These are phyloP conservation scores for Fraxinus excelsior DNA, from an alignment of 257 asterid species.

Conservation along the genomic window DNA sequence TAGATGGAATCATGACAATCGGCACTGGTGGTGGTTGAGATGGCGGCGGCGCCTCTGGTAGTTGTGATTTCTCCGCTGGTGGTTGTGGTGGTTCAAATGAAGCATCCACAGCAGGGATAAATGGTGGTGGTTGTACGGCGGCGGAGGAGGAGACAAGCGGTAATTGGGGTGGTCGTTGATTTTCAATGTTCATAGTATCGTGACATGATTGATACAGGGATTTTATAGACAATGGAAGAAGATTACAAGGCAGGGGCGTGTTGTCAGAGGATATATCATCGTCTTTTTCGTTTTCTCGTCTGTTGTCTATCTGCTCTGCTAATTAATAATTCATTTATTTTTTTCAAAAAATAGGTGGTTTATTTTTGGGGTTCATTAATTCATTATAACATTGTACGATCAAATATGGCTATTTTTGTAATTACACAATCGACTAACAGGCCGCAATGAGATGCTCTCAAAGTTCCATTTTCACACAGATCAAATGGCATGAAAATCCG, in stretches of 20 bases:
- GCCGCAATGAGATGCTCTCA: no score
- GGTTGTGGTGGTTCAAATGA: conserved; percentile 20
- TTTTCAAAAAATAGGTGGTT: no score
- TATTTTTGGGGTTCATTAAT: no score
- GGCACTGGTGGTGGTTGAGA: conserved; percentile 22
- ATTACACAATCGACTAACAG: no score
- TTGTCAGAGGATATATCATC: conserved; percentile 3
- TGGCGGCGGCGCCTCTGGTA: conserved; percentile 19
- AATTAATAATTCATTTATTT: no score
- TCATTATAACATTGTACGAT: no score
- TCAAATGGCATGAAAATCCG: no score
- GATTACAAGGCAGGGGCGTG: background rate
- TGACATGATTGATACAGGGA: conserved; percentile 21
- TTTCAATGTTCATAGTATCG: conserved; percentile 25
- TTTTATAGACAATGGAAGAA: conserved; percentile 1
- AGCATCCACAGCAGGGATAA: conserved; percentile 11
- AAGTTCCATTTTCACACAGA: no score
- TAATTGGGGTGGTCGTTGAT: conserved; percentile 16
- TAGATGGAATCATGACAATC: conserved; percentile 32
- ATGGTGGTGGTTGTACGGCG: background rate
- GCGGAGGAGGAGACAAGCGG: conserved; percentile 9
- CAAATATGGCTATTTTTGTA: no score
- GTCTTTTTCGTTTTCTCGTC: background rate
- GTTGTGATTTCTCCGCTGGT: conserved; percentile 18
- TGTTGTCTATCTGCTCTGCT: background rate